Base-by-base conservation (phyloP, 495 filamentous ascomycete genomes). In the Lineolata rhizophorae region DNA sequence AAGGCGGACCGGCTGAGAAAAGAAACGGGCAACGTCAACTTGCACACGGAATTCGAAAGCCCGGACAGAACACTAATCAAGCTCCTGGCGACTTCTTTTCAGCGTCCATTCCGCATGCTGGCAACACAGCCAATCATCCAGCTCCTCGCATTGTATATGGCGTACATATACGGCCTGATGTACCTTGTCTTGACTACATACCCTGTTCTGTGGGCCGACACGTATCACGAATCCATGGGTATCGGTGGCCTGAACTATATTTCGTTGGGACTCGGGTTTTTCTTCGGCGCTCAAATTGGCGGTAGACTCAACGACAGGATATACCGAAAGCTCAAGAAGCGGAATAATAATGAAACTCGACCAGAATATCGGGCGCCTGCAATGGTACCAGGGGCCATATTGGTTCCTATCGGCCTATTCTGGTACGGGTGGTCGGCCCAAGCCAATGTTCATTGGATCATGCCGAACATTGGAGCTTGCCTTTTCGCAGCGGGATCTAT, bases 361-460 rank as follows among this genome's bases (percentile, higher is more conserved):
- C 76, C 76, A 0, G 76, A 83, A 45, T 80, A 70, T 49, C 61
- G 77, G 11, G 57, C 74, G 0, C 75, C 72, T 0, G 56, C 79
- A 11, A 68, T 76, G 48, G 44, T 57, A 19, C 55, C 67, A 5
- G 65, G 64, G 2, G 57, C 65, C 1, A 12, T 76, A 3, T 40
- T 76, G 6, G 52, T 70, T 5, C 75, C 76, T 0, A 37, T 58
- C 3, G 76, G 77, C 0, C 47, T 84, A 3, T 65, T 83, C 37
- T 60, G 69, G 38, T 85, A 81, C 51, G 75, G 70, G 27, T 82
- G 74, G 74, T 59, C 64, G 0, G 72, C 69, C 0, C 58, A 81
- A 47, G 54, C 47, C 14, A 56, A 61, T 20, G 49, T 51, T 2
- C 71, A 75, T 44, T 85, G 74, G 74, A 73, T 82, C 29, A 60